Evolutionary conservation across 768 basidiomycete species (phyloP).

Genomic region (Rhizopogon roseolus): DNA sequence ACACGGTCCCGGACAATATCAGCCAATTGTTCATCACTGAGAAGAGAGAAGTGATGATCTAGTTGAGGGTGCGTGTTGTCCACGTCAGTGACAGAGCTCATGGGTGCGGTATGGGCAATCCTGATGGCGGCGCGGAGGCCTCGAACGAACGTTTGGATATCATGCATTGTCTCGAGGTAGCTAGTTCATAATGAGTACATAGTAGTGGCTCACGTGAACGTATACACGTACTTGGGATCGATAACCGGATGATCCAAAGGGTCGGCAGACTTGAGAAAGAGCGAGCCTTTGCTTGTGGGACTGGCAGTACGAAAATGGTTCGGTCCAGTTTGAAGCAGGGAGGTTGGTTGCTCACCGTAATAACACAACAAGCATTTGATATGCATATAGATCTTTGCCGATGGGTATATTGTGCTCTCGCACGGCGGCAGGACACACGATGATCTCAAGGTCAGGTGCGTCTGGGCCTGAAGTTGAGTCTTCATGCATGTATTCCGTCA

Average conservation of each 20-base stretch:
- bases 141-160: slow-evolving; percentile 36
- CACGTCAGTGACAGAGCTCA: slow-evolving; percentile 31
- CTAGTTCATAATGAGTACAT: slow-evolving; percentile 16
- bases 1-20: slow-evolving; percentile 27
- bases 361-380: slow-evolving; percentile 12
- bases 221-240: slow-evolving; percentile 33
- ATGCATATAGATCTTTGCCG: slow-evolving; percentile 11
- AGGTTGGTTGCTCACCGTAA: slow-evolving; percentile 16
- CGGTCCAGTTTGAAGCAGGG: not conserved
- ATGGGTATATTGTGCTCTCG: not conserved
- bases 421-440: not conserved
- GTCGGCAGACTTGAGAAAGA: slow-evolving; percentile 34
- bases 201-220: not conserved
- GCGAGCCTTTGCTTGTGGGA: slow-evolving; percentile 38
- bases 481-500: not conserved
- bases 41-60: slow-evolving; percentile 31
- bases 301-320: slow-evolving; percentile 15
- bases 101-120: slow-evolving; percentile 33
- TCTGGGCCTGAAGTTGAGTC: slow-evolving; percentile 7
- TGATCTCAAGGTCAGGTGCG: slow-evolving; percentile 8
- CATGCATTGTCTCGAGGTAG: slow-evolving; percentile 38
- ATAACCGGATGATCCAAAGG: slow-evolving; percentile 37
- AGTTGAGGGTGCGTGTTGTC: slow-evolving; percentile 22
- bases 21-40: slow-evolving; percentile 30
- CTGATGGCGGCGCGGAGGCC: slow-evolving; percentile 34